Evolutionary conservation across 2,329 filamentous ascomycete species (phyloP).

Genomic region (Colletotrichum sp.): DNA sequence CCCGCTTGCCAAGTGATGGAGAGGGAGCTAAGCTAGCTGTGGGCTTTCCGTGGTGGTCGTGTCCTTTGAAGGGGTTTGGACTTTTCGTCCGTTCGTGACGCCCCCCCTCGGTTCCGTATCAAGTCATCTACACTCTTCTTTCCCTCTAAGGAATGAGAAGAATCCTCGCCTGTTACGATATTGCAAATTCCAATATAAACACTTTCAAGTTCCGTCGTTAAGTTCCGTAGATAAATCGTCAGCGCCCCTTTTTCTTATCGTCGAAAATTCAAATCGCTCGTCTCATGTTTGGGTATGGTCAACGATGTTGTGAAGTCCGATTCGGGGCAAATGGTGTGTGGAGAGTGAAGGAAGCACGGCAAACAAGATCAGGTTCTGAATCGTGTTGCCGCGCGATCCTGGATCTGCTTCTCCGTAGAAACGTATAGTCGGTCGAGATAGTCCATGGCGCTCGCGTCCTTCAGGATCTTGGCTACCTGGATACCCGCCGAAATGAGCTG

Average conservation of each 20-base stretch:
- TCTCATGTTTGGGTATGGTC: neutral
- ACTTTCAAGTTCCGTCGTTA: slow-evolving; percentile 14
- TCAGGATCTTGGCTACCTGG: slow-evolving; percentile 86
- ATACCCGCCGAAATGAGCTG: slow-evolving; percentile 87
- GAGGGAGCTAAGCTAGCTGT: slow-evolving; percentile 8
- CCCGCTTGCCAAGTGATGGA: slow-evolving; percentile 11
- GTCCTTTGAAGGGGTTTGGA: neutral
- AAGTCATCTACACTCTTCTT: slow-evolving; percentile 6
- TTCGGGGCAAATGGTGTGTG: neutral
- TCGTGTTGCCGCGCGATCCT: slow-evolving; percentile 60
- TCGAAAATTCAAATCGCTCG: neutral
- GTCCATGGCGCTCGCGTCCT: slow-evolving; percentile 83
- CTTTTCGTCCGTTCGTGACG: neutral
- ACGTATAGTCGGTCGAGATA: slow-evolving; percentile 82
- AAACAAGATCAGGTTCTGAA: slow-evolving; percentile 36
- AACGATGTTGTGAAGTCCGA: neutral
- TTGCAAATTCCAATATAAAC: neutral
- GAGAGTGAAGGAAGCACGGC: neutral
- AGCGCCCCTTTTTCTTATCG: neutral
- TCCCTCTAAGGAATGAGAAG: slow-evolving; percentile 14
- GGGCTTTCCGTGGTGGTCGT: slow-evolving; percentile 1
- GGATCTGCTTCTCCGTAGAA: slow-evolving; percentile 79
- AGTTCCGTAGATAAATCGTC: slow-evolving; percentile 11
- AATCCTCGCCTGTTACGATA: neutral
- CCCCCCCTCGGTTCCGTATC: slow-evolving; percentile 12